phyloP scores from a whole-genome alignment of 305 asterid species.

The Fraxinus sp. region DNA sequence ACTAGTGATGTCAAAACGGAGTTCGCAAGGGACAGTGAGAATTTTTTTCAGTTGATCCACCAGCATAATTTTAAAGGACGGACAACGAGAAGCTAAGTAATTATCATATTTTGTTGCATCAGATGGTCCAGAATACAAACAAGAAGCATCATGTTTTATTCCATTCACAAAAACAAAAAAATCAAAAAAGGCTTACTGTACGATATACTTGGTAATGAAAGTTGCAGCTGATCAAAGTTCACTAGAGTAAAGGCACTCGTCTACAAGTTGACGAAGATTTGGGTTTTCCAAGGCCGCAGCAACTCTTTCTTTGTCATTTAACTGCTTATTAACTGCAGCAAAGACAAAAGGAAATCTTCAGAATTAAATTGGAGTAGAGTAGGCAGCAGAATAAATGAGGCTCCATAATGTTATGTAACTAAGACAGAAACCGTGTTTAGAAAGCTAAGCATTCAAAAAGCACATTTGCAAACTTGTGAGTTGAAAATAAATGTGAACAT shows the following conservation, averaged over 20 bases:
- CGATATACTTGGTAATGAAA: constrained; percentile 26
- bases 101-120: background rate
- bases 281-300: constrained; percentile 95
- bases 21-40: background rate
- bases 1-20: background rate
- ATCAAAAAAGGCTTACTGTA: constrained; percentile 25
- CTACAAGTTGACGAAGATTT: constrained; percentile 84
- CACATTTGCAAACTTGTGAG: constrained; percentile 3
- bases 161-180: background rate
- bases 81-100: background rate
- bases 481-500: background rate
- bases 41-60: background rate
- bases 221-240: constrained; percentile 52
- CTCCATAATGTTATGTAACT: constrained; percentile 8
- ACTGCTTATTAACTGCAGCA: constrained; percentile 77
- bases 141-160: background rate
- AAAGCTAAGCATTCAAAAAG: background rate
- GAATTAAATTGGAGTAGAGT: constrained; percentile 3
- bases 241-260: constrained; percentile 75
- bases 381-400: background rate
- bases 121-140: background rate
- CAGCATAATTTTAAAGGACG: background rate
- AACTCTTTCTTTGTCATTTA: constrained; percentile 87
- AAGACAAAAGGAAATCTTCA: background rate
- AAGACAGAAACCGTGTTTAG: background rate